phyloP scores from a whole-genome alignment of 345 rosid species.

The Gossypioides kirkii region DNA sequence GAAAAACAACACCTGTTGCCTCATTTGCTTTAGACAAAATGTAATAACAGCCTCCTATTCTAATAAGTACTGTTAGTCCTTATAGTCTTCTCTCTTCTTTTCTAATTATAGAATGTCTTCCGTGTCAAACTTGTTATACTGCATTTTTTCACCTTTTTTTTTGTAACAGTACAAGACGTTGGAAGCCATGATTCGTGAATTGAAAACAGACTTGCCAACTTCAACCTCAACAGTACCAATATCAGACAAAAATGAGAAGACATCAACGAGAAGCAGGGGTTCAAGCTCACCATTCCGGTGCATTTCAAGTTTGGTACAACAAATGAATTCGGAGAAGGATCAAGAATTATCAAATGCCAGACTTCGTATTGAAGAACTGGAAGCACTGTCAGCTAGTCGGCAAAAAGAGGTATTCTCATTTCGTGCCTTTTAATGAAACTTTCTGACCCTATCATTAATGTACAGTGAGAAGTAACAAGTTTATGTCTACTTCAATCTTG shows the following conservation, averaged over 20 bases:
- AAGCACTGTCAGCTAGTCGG: slow-evolving; percentile 48
- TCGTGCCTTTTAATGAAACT: background rate
- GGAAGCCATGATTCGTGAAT: slow-evolving; percentile 71
- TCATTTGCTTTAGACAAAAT: background rate
- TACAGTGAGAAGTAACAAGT: background rate
- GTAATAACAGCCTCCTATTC: background rate
- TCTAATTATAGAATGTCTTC: background rate
- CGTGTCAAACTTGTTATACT: background rate
- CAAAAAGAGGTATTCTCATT: slow-evolving; percentile 64
- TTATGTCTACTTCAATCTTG: background rate
- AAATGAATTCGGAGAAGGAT: slow-evolving; percentile 76
- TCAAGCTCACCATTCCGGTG: slow-evolving; percentile 94
- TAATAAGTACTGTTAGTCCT: background rate
- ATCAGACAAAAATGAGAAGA: slow-evolving; percentile 50
- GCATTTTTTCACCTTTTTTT: slow-evolving; percentile 16
- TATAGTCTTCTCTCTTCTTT: background rate
- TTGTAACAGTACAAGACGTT: slow-evolving; percentile 65
- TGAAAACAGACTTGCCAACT: slow-evolving; percentile 44
- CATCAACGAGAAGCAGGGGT: slow-evolving; percentile 60
- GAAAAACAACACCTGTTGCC: background rate
- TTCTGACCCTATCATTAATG: slow-evolving; percentile 6
- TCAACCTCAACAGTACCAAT: slow-evolving; percentile 35
- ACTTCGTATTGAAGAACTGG: slow-evolving; percentile 68
- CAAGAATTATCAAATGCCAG: slow-evolving; percentile 63
- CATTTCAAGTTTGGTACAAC: slow-evolving; percentile 79